These are phyloP conservation scores for Phytopythium boreale DNA, from an alignment of 352 stramenopile species.

Conservation along the genomic window DNA sequence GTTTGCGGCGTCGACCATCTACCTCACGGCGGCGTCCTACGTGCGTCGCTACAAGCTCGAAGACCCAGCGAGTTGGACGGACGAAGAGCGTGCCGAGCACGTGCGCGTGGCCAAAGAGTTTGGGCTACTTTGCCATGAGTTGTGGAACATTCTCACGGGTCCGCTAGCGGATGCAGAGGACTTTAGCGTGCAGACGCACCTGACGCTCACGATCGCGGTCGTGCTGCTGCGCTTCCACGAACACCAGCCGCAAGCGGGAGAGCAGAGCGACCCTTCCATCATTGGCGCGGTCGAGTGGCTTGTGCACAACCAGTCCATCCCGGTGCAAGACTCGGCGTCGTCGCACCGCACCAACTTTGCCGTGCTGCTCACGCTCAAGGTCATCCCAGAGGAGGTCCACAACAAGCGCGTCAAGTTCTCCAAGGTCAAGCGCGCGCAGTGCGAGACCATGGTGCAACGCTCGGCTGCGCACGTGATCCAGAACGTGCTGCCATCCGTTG, in stretches of 20 bases:
- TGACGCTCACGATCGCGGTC: constrained; percentile 73
- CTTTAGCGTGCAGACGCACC: constrained; percentile 57
- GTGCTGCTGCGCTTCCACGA: constrained; percentile 79
- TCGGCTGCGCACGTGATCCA: constrained; percentile 56
- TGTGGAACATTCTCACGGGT: constrained; percentile 76
- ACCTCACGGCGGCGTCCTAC: constrained; percentile 62
- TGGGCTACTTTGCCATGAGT: constrained; percentile 52
- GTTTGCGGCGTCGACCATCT: constrained; percentile 71
- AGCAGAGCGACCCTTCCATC: constrained; percentile 32
- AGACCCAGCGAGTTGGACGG: constrained; percentile 43
- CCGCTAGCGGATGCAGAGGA: constrained; percentile 52
- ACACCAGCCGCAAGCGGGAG: constrained; percentile 23
- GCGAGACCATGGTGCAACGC: constrained; percentile 65
- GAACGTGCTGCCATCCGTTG: constrained; percentile 56
- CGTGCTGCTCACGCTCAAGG: constrained; percentile 68
- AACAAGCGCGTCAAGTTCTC: constrained; percentile 80
- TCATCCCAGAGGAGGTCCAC: constrained; percentile 75
- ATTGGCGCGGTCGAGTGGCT: constrained; percentile 73
- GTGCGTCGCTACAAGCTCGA: constrained; percentile 76
- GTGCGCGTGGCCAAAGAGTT: constrained; percentile 61
- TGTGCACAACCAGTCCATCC: constrained; percentile 62
- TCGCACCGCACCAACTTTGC: constrained; percentile 67
- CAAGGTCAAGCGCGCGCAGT: constrained; percentile 60
- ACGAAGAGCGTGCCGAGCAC: constrained; percentile 47
- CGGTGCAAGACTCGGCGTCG: constrained; percentile 33